These are phyloP conservation scores for Beauveria scarabaeidicola DNA, from an alignment of 2,329 filamentous ascomycete genomes.

Conservation along the genomic window DNA sequence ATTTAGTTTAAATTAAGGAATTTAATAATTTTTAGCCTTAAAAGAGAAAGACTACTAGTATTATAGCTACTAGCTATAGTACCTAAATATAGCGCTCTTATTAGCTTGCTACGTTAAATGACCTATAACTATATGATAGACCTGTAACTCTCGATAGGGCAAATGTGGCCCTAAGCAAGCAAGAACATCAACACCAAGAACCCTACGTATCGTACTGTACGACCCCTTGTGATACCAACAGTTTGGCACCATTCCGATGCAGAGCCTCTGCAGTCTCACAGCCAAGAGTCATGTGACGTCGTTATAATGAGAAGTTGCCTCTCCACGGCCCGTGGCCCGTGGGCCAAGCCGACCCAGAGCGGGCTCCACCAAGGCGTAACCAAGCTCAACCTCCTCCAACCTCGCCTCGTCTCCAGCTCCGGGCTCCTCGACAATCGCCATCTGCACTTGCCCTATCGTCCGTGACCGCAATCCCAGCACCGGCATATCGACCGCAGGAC, in stretches of 20 bases:
- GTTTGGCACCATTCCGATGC: background rate
- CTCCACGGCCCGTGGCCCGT: slow-evolving; percentile 12
- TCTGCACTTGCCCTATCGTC: slow-evolving; percentile 17
- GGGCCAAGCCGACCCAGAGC: slow-evolving; percentile 19
- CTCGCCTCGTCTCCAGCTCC: slow-evolving; percentile 21
- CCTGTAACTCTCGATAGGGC: no score
- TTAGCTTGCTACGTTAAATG: no score
- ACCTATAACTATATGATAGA: no score
- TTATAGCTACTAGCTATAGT: no score
- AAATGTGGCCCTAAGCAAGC: no score
- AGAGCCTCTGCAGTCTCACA: background rate
- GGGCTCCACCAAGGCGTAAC: slow-evolving; percentile 28
- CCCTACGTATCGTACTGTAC: no score
- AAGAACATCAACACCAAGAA: no score
- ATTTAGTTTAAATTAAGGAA: no score
- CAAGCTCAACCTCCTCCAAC: slow-evolving; percentile 33
- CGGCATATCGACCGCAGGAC: slow-evolving; percentile 13
- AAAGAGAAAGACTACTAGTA: no score
- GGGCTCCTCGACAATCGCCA: slow-evolving; percentile 14
- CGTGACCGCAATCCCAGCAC: slow-evolving; percentile 9
- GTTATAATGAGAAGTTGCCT: slow-evolving; percentile 15
- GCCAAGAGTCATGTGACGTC: slow-evolving; percentile 32
- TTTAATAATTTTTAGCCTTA: no score
- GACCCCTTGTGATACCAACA: no score
- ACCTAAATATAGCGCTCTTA: no score